A percentile compares a stretch with the other conserved stretches of the same genome.
These are phyloP conservation scores for Microdochium nivale DNA, from an alignment of 2,329 filamentous ascomycete genomes.

Conservation along the genomic window DNA sequence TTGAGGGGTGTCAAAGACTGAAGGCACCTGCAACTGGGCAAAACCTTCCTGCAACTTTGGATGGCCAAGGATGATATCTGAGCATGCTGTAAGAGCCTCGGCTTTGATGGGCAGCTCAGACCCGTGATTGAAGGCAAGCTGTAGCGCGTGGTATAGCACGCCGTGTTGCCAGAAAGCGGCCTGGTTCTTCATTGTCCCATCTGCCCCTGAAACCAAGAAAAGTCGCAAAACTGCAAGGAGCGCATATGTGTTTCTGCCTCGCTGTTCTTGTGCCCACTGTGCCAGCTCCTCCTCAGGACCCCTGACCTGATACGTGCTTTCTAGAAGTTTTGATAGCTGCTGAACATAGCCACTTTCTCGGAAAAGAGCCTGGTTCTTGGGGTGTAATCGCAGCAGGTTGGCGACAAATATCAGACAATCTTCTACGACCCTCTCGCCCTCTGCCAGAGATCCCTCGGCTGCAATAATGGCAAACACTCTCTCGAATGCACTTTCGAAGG, in stretches of 20 bases:
- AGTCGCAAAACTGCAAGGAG: constrained; percentile 78
- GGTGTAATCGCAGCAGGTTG: constrained; percentile 79
- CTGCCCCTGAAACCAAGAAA: constrained; percentile 74
- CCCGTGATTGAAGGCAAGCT: constrained; percentile 68
- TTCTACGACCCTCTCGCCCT: constrained; percentile 82
- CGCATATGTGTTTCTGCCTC: constrained; percentile 87
- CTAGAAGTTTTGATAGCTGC: constrained; percentile 61
- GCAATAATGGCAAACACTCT: constrained; percentile 75
- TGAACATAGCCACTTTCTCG: constrained; percentile 79
- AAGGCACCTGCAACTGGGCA: constrained; percentile 72
- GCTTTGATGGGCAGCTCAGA: constrained; percentile 72
- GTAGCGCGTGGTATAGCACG: constrained; percentile 68
- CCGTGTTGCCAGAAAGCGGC: constrained; percentile 76
- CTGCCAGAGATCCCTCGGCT: constrained; percentile 68
- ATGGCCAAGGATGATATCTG: constrained; percentile 81
- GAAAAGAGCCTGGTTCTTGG: constrained; percentile 90
- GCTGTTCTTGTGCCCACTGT: constrained; percentile 67
- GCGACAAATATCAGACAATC: constrained; percentile 87
- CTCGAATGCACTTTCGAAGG: constrained; percentile 90
- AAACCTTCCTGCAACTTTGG: constrained; percentile 76
- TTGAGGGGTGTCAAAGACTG: constrained; percentile 35
- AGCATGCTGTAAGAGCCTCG: constrained; percentile 78
- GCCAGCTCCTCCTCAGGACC: constrained; percentile 53
- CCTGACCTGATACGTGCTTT: constrained; percentile 44
- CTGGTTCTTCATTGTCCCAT: constrained; percentile 77